These are phyloP conservation scores for Ilyonectria mors-panacis DNA, from an alignment of 2,329 filamentous ascomycete species.

Conservation along the genomic window DNA sequence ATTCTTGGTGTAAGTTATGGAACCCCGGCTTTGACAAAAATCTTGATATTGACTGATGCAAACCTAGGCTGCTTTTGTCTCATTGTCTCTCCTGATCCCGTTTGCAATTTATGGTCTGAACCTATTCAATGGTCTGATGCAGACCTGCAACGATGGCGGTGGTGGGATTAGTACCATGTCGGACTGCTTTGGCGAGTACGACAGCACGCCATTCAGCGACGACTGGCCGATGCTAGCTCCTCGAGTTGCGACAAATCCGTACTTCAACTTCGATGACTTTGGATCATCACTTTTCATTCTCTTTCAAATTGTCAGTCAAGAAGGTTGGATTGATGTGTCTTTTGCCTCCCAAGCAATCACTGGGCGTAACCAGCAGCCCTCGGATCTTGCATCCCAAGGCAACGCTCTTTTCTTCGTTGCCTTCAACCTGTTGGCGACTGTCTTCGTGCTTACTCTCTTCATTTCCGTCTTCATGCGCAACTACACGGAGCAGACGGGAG, in stretches of 20 bases:
- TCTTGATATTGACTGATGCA: conserved; percentile 5
- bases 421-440: conserved; percentile 96
- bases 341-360: conserved; percentile 87
- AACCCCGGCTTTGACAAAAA: background rate
- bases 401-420: conserved; percentile 96
- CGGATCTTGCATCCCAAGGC: conserved; percentile 77
- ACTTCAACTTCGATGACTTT: conserved; percentile 95
- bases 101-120: conserved; percentile 98
- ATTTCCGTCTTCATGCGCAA: conserved; percentile 99
- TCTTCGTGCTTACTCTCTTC: conserved; percentile 97
- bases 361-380: conserved; percentile 80
- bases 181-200: conserved; percentile 89
- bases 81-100: conserved; percentile 91
- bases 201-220: conserved; percentile 78
- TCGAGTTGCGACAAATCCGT: conserved; percentile 84
- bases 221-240: conserved; percentile 88
- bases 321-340: conserved; percentile 97
- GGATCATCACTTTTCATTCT: conserved; percentile 94
- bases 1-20: conserved; percentile 79
- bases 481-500: conserved; percentile 98
- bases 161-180: conserved; percentile 71
- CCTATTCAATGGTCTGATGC: conserved; percentile 87
- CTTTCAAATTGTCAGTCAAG: conserved; percentile 98
- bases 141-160: conserved; percentile 78
- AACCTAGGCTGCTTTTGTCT: conserved; percentile 84